Evolutionary conservation across 257 asterid genomes (phyloP), one percentile per base, ranked within the genome.

Genomic region (Pogostemon cablin): DNA sequence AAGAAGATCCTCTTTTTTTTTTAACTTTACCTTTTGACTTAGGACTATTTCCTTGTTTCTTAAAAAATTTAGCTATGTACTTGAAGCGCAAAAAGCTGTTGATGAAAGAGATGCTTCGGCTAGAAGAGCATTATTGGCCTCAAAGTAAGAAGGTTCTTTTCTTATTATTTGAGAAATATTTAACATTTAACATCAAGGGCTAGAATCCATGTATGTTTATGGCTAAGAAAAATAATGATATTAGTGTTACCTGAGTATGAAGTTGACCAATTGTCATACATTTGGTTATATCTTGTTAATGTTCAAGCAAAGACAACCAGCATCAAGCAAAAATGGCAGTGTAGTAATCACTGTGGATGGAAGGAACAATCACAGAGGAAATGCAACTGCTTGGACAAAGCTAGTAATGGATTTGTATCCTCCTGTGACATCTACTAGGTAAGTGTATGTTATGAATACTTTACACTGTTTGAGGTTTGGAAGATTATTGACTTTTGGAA

Each of bases 241-340:
- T 56, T 50, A 67, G 4, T 76, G 11, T 71, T 69, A 6, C 15
- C 48, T 39, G 49, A 58, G 40, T 68, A 56, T 73, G 55, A 53
- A 74, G 42, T 72, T 74, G 75, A 77, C 87, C 89, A 80, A 79
- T 80, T 79, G 79, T 55, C 72, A 60, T 71, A 47, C 66, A 69
- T 81, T 73, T 73, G 80, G 65, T 47, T 59, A 20, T 72, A 68
- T 77, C 67, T 77, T 86, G 86, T 83, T 83, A 85, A 88, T 82
- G 97, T 79, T 87, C 85, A 89, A 91, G 96, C 87, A 88, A 93
- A 91, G 98, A 84, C 98, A 90, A 76, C 95, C 97, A 63, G 98
- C 96, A 81, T 86, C 98, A 79, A 91, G 97, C 96, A 89, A 88
- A 81, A 88, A 84, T 78, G 93, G 91, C 41, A 84, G 77, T 78